phyloP scores from a whole-genome alignment of 495 filamentous ascomycete genomes.

The Xylaria intraflava region DNA sequence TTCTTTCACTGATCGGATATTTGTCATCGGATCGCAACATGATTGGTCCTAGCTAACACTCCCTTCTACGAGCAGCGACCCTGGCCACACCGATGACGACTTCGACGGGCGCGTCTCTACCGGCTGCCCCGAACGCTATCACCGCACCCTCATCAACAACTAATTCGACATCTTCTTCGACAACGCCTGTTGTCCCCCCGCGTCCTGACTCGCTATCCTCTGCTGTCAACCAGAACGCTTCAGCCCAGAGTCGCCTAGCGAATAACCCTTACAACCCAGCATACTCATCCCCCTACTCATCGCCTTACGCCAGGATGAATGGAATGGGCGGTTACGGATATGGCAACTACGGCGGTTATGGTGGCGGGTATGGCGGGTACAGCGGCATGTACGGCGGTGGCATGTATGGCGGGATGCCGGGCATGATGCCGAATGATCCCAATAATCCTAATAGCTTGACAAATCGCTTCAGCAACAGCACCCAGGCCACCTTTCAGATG shows the following conservation, averaged over 20 bases:
- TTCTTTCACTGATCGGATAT: neutral
- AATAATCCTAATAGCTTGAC: slow-evolving; percentile 93
- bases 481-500: slow-evolving; percentile 97
- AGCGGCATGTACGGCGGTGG: slow-evolving; percentile 40
- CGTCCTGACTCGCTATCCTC: slow-evolving; percentile 69
- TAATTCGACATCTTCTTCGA: slow-evolving; percentile 35
- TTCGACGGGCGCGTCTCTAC: slow-evolving; percentile 36
- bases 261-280: slow-evolving; percentile 51
- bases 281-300: slow-evolving; percentile 40
- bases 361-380: slow-evolving; percentile 38
- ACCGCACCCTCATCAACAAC: slow-evolving; percentile 41
- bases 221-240: slow-evolving; percentile 75
- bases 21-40: neutral
- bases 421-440: slow-evolving; percentile 61
- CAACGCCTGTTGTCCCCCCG: slow-evolving; percentile 69
- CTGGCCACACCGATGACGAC: slow-evolving; percentile 33
- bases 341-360: slow-evolving; percentile 39
- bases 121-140: slow-evolving; percentile 33
- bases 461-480: slow-evolving; percentile 82
- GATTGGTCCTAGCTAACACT: slow-evolving; percentile 15
- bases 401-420: slow-evolving; percentile 61
- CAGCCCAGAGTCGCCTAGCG: slow-evolving; percentile 58
- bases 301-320: slow-evolving; percentile 42
- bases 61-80: slow-evolving; percentile 30
- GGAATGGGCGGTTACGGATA: slow-evolving; percentile 40